phyloP scores from a whole-genome alignment of 78 protist genomes.

The Dictyostelium firmibasis region DNA sequence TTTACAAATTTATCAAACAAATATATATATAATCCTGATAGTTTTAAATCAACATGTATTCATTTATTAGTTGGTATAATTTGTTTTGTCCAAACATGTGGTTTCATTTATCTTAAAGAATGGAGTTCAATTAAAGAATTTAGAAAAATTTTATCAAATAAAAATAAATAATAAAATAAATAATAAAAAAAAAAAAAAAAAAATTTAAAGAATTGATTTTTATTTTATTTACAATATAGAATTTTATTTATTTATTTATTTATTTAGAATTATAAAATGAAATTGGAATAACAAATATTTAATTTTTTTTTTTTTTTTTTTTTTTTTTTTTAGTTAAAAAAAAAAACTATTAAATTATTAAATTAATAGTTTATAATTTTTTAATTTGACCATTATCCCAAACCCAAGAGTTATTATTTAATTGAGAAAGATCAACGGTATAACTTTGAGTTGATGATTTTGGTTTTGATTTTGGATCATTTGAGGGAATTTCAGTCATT shows the following conservation, averaged over 20 bases:
- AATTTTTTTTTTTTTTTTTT: not conserved
- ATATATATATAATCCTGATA: slow-evolving; percentile 1
- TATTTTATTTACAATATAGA: not conserved
- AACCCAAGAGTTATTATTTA: not conserved
- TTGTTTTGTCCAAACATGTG: not conserved
- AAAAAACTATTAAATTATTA: not conserved
- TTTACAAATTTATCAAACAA: slow-evolving; percentile 1
- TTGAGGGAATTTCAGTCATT: not conserved
- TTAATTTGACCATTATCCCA: not conserved
- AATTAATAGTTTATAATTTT: not conserved
- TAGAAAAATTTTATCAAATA: not conserved
- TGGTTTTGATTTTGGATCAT: slow-evolving; percentile 36
- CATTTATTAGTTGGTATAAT: slow-evolving; percentile 29
- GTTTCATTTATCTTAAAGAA: slow-evolving; percentile 14
- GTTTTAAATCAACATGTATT: not conserved
- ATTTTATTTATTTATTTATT: not conserved
- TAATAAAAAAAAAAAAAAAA: not conserved
- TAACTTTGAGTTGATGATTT: not conserved
- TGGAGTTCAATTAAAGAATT: slow-evolving; percentile 26
- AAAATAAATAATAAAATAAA: not conserved
- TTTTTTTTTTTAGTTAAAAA: not conserved
- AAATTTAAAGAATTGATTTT: not conserved
- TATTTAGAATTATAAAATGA: not conserved
- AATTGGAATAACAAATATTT: not conserved
- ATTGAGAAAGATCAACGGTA: not conserved